A percentile compares a stretch with the other conserved stretches of the same genome.
These are phyloP conservation scores for Ammopiptanthus mongolicus DNA, from an alignment of 306 rosid genomes.

Conservation along the genomic window DNA sequence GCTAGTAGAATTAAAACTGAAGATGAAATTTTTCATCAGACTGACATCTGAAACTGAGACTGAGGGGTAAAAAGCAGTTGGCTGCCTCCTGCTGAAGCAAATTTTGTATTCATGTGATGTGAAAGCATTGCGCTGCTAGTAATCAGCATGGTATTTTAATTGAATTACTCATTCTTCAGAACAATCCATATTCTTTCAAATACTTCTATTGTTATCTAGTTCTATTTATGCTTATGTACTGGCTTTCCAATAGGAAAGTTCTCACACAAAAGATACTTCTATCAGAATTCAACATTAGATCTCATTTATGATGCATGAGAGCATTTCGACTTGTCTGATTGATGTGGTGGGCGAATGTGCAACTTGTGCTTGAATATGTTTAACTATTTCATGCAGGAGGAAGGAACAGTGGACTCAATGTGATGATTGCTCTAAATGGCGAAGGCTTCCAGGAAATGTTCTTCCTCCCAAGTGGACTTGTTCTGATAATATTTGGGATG, in stretches of 20 bases:
- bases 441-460: constrained; percentile 69
- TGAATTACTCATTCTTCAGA: not conserved
- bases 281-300: constrained; percentile 12
- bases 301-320: not conserved
- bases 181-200: not conserved
- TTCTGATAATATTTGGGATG: constrained; percentile 79
- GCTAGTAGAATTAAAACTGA: not conserved
- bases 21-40: not conserved
- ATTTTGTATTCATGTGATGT: not conserved
- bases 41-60: not conserved
- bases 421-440: constrained; percentile 94
- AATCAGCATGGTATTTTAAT: not conserved
- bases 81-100: not conserved
- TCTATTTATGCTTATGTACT: not conserved
- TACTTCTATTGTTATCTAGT: not conserved
- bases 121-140: not conserved
- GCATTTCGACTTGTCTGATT: not conserved
- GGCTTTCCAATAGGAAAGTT: not conserved
- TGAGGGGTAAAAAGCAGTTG: not conserved
- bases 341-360: not conserved
- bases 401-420: constrained; percentile 92
- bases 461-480: constrained; percentile 97
- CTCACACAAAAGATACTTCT: not conserved
- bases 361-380: constrained; percentile 29
- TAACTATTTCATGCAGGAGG: constrained; percentile 45